Percentiles rank a stretch among this genome's conserved stretches.
phyloP scores from a whole-genome alignment of 2,329 filamentous ascomycete species.

The Colletotrichum plurivorum region DNA sequence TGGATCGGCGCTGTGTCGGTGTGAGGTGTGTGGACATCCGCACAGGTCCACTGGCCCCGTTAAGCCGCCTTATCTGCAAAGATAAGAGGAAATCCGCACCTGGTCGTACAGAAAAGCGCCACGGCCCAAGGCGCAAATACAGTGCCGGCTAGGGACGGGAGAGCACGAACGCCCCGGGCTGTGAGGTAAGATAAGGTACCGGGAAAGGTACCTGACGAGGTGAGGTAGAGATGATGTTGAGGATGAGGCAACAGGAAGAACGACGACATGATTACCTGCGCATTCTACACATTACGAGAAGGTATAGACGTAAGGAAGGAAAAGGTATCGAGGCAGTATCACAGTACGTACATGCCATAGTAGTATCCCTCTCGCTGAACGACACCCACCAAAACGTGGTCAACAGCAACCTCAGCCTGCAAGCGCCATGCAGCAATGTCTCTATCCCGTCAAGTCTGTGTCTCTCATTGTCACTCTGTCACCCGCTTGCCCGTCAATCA shows the following conservation, averaged over 20 bases:
- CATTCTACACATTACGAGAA: no score
- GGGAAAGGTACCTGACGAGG: background rate
- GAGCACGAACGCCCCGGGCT: background rate
- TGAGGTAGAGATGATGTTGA: no score
- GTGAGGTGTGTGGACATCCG: conserved; percentile 19
- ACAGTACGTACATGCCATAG: no score
- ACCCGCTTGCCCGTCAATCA: background rate
- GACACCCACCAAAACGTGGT: conserved; percentile 11
- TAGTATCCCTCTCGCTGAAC: background rate
- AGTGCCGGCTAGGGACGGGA: background rate
- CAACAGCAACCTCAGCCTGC: conserved; percentile 25
- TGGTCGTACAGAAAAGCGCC: conserved; percentile 1
- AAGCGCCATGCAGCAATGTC: conserved; percentile 35
- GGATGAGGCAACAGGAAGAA: no score
- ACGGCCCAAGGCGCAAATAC: background rate
- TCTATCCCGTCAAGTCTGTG: conserved; percentile 11
- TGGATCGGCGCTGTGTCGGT: conserved; percentile 16
- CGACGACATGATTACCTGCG: no score
- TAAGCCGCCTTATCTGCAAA: background rate
- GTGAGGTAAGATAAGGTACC: background rate
- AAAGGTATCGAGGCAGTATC: no score
- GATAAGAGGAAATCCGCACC: conserved; percentile 32
- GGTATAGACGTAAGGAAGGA: no score
- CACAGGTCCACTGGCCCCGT: conserved; percentile 17
- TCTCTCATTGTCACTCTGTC: background rate